phyloP scores from a whole-genome alignment of 169 alveolate species.

The Pseudocohnilembus persalinus region DNA sequence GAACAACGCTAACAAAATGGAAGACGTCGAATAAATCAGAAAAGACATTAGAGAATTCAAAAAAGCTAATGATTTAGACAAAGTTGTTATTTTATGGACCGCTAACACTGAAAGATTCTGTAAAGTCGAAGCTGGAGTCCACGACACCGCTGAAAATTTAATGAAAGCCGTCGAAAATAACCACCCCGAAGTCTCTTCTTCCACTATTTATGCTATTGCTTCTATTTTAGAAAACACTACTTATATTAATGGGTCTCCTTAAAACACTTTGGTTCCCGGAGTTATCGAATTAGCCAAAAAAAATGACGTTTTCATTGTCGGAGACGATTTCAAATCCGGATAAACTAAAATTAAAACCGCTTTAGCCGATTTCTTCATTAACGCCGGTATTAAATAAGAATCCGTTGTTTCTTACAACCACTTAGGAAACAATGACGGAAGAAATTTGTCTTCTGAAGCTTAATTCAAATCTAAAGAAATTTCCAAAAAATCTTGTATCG shows the following conservation, averaged over 20 bases:
- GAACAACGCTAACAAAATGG: conserved; percentile 70
- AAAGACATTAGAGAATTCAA: conserved; percentile 82
- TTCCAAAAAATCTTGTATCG: conserved; percentile 87
- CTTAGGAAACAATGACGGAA: conserved; percentile 93
- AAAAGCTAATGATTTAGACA: conserved; percentile 71
- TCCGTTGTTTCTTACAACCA: conserved; percentile 91
- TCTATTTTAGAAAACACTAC: conserved; percentile 80
- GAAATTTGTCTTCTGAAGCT: conserved; percentile 80
- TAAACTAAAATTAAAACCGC: conserved; percentile 89
- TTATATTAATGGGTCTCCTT: conserved; percentile 92
- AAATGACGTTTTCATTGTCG: conserved; percentile 83
- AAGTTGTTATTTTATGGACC: conserved; percentile 90
- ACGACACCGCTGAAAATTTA: conserved; percentile 81
- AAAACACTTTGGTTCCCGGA: conserved; percentile 90
- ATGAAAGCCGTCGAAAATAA: conserved; percentile 67
- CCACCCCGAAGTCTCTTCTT: conserved; percentile 82
- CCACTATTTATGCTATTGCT: conserved; percentile 89
- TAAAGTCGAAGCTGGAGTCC: conserved; percentile 67
- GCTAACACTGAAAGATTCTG: conserved; percentile 91
- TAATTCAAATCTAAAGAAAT: conserved; percentile 88
- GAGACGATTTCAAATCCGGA: conserved; percentile 92
- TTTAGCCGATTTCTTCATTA: conserved; percentile 82
- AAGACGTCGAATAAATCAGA: conserved; percentile 79
- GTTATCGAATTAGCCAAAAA: conserved; percentile 82
- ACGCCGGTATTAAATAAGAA: conserved; percentile 86